phyloP scores from a whole-genome alignment of 305 asterid species.

The Solanum hybrid region DNA sequence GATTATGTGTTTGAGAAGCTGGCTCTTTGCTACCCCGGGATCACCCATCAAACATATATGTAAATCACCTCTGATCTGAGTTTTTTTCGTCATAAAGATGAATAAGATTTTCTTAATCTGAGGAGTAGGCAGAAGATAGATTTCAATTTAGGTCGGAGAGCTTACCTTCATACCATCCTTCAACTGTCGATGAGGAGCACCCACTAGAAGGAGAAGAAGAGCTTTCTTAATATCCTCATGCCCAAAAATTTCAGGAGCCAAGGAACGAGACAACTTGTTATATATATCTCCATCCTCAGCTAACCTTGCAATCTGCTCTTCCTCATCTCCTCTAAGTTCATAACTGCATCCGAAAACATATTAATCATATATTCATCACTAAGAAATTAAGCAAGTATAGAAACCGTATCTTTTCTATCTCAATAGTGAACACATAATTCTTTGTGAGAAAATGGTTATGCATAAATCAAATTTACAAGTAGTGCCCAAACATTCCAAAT shows the following conservation, averaged over 20 bases:
- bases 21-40: conserved; percentile 98
- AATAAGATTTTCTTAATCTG: background rate
- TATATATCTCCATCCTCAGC: conserved; percentile 96
- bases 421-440: background rate
- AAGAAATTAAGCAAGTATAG: background rate
- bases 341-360: conserved; percentile 38
- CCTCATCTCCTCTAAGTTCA: conserved; percentile 79
- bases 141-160: conserved; percentile 2
- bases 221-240: conserved; percentile 96
- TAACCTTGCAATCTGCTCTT: conserved; percentile 70
- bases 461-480: background rate
- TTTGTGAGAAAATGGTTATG: background rate
- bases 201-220: conserved; percentile 96
- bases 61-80: conserved; percentile 90
- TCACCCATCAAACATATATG: conserved; percentile 97
- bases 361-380: background rate
- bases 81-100: background rate
- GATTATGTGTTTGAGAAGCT: conserved; percentile 92
- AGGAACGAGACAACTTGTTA: conserved; percentile 71
- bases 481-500: background rate
- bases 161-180: conserved; percentile 97
- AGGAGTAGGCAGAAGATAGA: background rate
- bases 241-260: conserved; percentile 95
- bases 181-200: conserved; percentile 92
- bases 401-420: background rate